Evolutionary conservation across 2,329 filamentous ascomycete species (phyloP), one percentile per base, ranked within the genome.

Genomic region (Amauroascus niger): DNA sequence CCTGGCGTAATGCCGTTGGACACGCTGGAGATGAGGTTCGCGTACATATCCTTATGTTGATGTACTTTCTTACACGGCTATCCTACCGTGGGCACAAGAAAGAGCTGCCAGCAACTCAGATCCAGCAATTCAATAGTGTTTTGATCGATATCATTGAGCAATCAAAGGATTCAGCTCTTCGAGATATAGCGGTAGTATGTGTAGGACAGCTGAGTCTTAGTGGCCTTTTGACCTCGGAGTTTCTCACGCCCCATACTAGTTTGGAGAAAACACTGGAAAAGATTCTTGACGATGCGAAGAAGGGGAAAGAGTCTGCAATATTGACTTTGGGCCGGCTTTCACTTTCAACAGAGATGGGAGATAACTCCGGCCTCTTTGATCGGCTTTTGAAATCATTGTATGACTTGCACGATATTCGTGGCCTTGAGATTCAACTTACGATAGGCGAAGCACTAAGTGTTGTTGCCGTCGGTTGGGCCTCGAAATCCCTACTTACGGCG

Each of bases 401-500:
- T 65, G 77, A 77, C 8, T 74, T 97, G 2, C 86, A 94, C 61
- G 89, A 95, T 64, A 81, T 93, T 41, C 87, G 87, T 60, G 85
- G 89, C 61, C 81, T 87, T 0, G 91, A 97, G 66, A 79, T 90
- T 1, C 91, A 96, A 58, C 96, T 98, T 65, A 81, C 88, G 0
- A 82, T 95, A 26, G 93, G 93, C 13, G 90, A 95, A 66, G 88
- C 93, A 11, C 78, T 97, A 51, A 85, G 86, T 45, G 86, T 86
- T 45, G 80, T 86, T 6, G 79, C 87, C 35, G 81, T 79, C 35
- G 84, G 90, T 37, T 97, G 91, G 90, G 79, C 86, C 32, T 94
- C 91, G 0, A 83, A 86, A 57, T 84, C 85, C 20, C 76, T 96
- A 14, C 80, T 83, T 54, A 78, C 90, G 1, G 81, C 82, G 44